phyloP scores from a whole-genome alignment of 2,329 filamentous ascomycete genomes.

The Pseudofabraea citricarpa region DNA sequence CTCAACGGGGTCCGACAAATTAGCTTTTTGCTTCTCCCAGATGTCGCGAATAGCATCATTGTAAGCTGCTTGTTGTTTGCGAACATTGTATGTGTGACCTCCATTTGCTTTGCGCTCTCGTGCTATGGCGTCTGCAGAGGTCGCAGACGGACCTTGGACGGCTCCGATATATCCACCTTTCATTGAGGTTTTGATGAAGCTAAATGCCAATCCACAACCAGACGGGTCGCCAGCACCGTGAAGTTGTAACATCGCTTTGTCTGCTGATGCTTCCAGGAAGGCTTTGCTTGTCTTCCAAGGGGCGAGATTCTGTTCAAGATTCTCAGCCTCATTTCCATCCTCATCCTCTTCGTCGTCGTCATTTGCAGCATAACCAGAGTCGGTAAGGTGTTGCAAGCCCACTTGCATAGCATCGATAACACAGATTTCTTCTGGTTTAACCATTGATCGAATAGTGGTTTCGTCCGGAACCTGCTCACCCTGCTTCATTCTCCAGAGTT shows the following conservation, averaged over 20 bases:
- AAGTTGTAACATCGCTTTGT: constrained; percentile 94
- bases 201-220: constrained; percentile 88
- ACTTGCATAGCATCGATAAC: constrained; percentile 96
- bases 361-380: constrained; percentile 78
- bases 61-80: constrained; percentile 87
- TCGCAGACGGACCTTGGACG: constrained; percentile 60
- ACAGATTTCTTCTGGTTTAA: constrained; percentile 93
- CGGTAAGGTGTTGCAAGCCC: constrained; percentile 82
- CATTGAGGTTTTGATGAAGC: constrained; percentile 97
- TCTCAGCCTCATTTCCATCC: constrained; percentile 50
- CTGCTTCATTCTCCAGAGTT: constrained; percentile 72
- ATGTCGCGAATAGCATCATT: constrained; percentile 87
- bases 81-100: constrained; percentile 96
- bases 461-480: constrained; percentile 76
- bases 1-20: constrained; percentile 67
- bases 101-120: constrained; percentile 84
- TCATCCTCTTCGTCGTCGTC: constrained; percentile 55
- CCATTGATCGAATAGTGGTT: constrained; percentile 75
- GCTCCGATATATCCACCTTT: constrained; percentile 92
- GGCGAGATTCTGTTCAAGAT: constrained; percentile 81
- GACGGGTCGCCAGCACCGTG: constrained; percentile 95
- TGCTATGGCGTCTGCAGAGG: constrained; percentile 71
- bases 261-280: constrained; percentile 87
- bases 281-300: constrained; percentile 97
- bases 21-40: constrained; percentile 83